Base-by-base conservation (phyloP, 257 asterid species). In the Lavandula angustifolia region DNA sequence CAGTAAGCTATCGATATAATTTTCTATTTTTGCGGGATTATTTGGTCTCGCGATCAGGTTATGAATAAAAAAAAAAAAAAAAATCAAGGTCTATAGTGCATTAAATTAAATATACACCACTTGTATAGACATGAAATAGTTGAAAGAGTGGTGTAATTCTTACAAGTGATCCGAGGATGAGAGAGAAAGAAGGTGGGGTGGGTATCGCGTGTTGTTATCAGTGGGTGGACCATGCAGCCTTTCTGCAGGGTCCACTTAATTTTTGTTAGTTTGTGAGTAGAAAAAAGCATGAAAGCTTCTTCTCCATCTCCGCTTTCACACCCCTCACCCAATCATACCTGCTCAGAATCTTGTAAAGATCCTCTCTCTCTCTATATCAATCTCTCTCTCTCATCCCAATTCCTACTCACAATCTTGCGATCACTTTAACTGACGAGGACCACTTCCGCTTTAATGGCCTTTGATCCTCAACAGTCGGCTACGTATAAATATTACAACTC, bases 261-360 rank as follows among this genome's bases (percentile, higher is more conserved):
- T 33, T 83, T 75, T 80, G 82, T 68, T 77, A 78, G 79, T 78
- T 74, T 66, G 29, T 74, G 69, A 78, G 83, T 81, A 76, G 85
- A 83, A 87, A 81, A 80, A 84, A 83, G 84, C 80, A 68, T 38
- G 40, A 60, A 67, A 75, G 73, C 80, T 75, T 73, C 78, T 78
- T 66, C 80, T 47, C 57, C 73, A 44, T 42, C 78, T 56, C 34
- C 56, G 75, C 75, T 71, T 80, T 73, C 84, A 75, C 78, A 79
- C 84, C 41, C 31, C 40, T 66, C 71, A 40, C 58, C 74, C 71
- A 74, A 69, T 68, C 74, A 62, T 66, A 11, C 44, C 50, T 32
- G 22, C 53, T 67, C 7, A 75, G 84, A 81, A 81, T 81, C 84
- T 78, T n/a, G 52, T 69, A 78, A 81, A 78, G 81, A 72, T 27